phyloP scores from a whole-genome alignment of 176 grass and related monocot genomes.

The Oryza glumipatula region DNA sequence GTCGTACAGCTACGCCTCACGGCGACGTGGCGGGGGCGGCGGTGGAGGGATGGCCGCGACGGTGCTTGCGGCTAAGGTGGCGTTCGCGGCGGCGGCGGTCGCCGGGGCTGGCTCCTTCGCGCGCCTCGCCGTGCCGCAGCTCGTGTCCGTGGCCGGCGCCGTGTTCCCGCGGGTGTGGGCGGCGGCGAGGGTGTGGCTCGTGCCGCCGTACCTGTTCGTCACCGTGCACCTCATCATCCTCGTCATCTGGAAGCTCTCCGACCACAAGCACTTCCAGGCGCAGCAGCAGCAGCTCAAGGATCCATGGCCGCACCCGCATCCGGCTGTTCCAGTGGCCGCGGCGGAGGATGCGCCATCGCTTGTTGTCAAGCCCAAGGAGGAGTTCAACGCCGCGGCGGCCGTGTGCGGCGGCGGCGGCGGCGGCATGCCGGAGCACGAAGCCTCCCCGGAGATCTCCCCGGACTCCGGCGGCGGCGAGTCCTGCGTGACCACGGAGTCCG shows the following conservation, averaged over 20 bases:
- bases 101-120: constrained; percentile 35
- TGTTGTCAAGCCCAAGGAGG: constrained; percentile 3
- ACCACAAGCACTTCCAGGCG: constrained; percentile 54
- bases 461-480: constrained; percentile 58
- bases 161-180: constrained; percentile 50
- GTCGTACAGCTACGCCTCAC: constrained; percentile 33
- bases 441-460: constrained; percentile 16
- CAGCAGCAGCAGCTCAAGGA: constrained; percentile 22
- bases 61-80: constrained; percentile 56
- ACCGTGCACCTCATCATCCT: constrained; percentile 92
- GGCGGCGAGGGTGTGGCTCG: constrained; percentile 48
- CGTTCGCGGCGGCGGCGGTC: constrained; percentile 34
- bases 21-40: constrained; percentile 11
- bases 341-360: neutral
- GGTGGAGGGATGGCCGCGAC: constrained; percentile 15
- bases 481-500: constrained; percentile 66
- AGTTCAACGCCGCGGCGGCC: neutral
- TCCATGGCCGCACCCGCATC: neutral
- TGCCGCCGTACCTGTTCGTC: constrained; percentile 84
- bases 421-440: neutral
- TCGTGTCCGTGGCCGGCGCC: constrained; percentile 38
- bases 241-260: constrained; percentile 98
- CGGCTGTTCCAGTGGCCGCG: neutral
- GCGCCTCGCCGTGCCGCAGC: constrained; percentile 43
- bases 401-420: neutral